Evolutionary conservation across 2,329 filamentous ascomycete genomes (phyloP), one percentile per base, ranked within the genome.

Genomic region (Talaromyces sp.): DNA sequence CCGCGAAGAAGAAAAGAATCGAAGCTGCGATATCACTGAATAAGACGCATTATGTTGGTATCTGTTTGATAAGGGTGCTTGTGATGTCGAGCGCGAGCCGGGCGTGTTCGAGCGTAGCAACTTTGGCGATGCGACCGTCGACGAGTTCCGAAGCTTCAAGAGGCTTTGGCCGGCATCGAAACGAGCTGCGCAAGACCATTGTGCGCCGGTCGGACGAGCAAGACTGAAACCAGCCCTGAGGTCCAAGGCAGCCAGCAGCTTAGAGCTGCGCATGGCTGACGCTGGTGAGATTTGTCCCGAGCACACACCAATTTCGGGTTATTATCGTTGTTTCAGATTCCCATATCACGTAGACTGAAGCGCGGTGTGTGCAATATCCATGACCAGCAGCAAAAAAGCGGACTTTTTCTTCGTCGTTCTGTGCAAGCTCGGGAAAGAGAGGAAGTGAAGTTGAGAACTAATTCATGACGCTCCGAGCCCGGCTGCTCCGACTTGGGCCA

Each of bases 211-310:
- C 41, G 59, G 53, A 35, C 38, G 51, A 19, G 50, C 53, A 27
- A 54, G 53, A 11, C 53, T 48, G 21, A 46, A 38, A 31, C 55
- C 60, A 43, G 57, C 53, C 52, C 56, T 55, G 53, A 53, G 53
- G 61, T 69, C 64, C 66, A 73, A 70, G 65, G 73, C 68, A 46
- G 69, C 70, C 61, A 75, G 72, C 62, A 75, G 68, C 68, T 71
- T 70, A 60, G 75, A 70, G 69, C 73, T 72, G 74, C 76, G 74
- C 75, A 78, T 77, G 64, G 72, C 71, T 54, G 66, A 65, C 66
- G 61, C 65, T 67, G 62, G 63, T 58, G 62, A 56, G 55, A 61
- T 60, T 56, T 64, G 62, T 66, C 66, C 43, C 60, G 65, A 31
- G 65, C 58, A 59, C 35, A 38, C 35, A 62, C 65, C 65, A 65